These are phyloP conservation scores for Panicum virgatum DNA, from an alignment of 202 grass and related monocot species.

Conservation along the genomic window DNA sequence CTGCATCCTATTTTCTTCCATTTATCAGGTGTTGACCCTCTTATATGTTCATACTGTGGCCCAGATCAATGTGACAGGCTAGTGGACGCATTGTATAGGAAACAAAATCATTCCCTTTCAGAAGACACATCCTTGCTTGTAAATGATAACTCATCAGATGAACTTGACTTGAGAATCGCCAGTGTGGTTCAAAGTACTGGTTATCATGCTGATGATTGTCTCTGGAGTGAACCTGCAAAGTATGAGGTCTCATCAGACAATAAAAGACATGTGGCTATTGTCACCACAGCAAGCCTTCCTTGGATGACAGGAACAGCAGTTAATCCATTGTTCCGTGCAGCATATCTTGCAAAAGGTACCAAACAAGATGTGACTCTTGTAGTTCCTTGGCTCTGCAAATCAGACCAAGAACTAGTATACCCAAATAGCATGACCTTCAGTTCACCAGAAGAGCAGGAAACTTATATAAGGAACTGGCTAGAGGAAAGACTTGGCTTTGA, in stretches of 20 bases:
- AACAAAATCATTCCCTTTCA: constrained; percentile 51
- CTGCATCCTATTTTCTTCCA: neutral
- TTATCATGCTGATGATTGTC: constrained; percentile 53
- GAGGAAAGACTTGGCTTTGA: constrained; percentile 67
- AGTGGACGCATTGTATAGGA: constrained; percentile 55
- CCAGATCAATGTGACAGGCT: constrained; percentile 62
- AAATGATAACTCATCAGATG: constrained; percentile 52
- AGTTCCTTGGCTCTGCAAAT: constrained; percentile 73
- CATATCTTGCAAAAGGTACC: constrained; percentile 61
- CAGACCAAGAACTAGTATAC: constrained; percentile 75
- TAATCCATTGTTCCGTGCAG: constrained; percentile 81
- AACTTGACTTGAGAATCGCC: constrained; percentile 77
- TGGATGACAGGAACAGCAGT: constrained; percentile 93
- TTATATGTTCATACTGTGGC: constrained; percentile 29
- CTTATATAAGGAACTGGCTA: constrained; percentile 72
- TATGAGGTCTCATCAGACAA: constrained; percentile 45
- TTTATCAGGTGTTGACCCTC: constrained; percentile 3
- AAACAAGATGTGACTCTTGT: constrained; percentile 77
- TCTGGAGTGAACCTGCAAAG: constrained; percentile 46
- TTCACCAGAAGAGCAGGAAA: constrained; percentile 70
- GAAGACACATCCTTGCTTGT: constrained; percentile 43
- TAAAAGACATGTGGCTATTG: constrained; percentile 67
- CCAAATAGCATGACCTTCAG: constrained; percentile 66
- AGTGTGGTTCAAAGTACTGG: constrained; percentile 58
- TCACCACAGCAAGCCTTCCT: constrained; percentile 76